Evolutionary conservation across 257 asterid species (phyloP).

Genomic region (Solanum virginianum): DNA sequence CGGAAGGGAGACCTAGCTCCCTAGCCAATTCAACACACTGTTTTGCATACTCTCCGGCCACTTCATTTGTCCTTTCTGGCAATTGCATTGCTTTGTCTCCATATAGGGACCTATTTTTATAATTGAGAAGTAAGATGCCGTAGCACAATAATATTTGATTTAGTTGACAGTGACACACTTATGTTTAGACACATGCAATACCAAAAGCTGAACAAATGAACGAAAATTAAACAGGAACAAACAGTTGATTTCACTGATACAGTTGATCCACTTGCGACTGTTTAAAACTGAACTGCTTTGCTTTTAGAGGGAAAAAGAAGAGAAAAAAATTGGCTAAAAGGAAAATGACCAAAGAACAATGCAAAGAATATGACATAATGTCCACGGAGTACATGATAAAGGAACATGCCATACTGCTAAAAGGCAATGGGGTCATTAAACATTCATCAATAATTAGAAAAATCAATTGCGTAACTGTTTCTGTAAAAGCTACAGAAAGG

Average conservation of each 20-base stretch:
- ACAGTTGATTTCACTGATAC: not conserved
- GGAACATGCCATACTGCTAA: not conserved
- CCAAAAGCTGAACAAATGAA: not conserved
- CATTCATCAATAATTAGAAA: not conserved
- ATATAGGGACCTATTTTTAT: constrained; percentile 38
- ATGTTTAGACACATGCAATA: not conserved
- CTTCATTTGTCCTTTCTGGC: constrained; percentile 74
- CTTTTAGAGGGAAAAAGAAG: not conserved
- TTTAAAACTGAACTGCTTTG: not conserved
- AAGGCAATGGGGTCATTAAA: not conserved
- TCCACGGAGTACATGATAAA: not conserved
- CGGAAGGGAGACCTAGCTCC: constrained; percentile 64
- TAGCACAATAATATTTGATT: not conserved
- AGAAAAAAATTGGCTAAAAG: not conserved
- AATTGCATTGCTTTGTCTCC: constrained; percentile 61
- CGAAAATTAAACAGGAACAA: not conserved
- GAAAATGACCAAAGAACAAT: not conserved
- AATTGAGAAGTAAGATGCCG: not conserved
- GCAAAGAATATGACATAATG: not conserved
- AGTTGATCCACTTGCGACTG: not conserved
- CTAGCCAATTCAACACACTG: constrained; percentile 55
- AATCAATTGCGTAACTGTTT: not conserved
- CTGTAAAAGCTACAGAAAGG: not conserved
- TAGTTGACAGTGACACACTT: not conserved
- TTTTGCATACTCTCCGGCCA: constrained; percentile 51